Evolutionary conservation across 768 basidiomycete genomes (phyloP).

Genomic region (Multifurca ochricompacta): DNA sequence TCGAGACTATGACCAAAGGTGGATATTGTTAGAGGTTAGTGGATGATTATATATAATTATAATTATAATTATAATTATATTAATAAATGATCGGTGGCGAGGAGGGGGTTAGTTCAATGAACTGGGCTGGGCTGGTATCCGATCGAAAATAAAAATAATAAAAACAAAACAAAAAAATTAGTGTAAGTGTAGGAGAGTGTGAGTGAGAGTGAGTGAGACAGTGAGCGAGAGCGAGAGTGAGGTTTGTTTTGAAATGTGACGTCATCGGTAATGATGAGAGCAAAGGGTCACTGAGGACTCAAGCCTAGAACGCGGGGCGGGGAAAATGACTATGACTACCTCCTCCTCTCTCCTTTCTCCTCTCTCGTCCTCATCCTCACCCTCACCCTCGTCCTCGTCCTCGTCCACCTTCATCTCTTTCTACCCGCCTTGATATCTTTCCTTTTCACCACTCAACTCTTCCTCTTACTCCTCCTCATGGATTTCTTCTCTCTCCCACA

Average conservation of each 20-base stretch:
- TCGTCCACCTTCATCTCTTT: neutral
- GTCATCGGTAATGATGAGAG: conserved; percentile 3
- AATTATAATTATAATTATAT: neutral
- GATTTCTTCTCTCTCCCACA: conserved; percentile 22
- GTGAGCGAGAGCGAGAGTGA: neutral
- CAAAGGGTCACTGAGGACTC: neutral
- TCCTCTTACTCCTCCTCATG: conserved; percentile 5
- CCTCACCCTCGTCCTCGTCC: too few species aligned
- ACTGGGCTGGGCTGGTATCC: too few species aligned
- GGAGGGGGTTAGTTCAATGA: too few species aligned
- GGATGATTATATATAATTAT: neutral
- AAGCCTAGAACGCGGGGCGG: conserved; percentile 18
- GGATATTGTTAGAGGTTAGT: neutral
- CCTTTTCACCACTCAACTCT: too few species aligned
- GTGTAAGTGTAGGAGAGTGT: too few species aligned
- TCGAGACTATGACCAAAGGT: conserved; percentile 10
- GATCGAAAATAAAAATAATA: too few species aligned
- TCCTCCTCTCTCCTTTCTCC: neutral
- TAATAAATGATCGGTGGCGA: neutral
- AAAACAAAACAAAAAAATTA: too few species aligned
- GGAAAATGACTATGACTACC: conserved; percentile 2
- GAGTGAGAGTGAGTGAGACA: neutral
- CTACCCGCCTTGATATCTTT: too few species aligned
- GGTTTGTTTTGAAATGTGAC: too few species aligned
- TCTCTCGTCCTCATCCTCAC: too few species aligned